Evolutionary conservation across 352 stramenopile genomes (phyloP), one percentile per base, ranked within the genome.

Genomic region (Lagenidium sp.): DNA sequence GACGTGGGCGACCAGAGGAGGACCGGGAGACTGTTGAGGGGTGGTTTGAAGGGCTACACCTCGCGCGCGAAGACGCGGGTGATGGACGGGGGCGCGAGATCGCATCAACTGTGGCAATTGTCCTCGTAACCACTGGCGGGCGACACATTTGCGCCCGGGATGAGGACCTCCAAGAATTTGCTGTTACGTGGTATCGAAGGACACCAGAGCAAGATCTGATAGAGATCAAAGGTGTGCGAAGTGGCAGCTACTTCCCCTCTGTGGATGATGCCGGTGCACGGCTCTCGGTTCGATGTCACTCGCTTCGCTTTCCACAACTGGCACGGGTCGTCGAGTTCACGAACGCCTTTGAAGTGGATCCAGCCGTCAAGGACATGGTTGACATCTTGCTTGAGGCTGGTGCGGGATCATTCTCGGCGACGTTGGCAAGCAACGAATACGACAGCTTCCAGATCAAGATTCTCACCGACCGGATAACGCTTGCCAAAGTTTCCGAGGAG

Each of bases 381-480:
- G 60, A 89, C 28, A 68, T 82, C 13, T 50, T 91, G 13, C 50
- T 89, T 3, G 79, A 88, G 44, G 75, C 79, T 13, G 71, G 72
- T 0, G 68, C 62, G 0, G 79, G 76, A 0, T 80, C 76, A 8
- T 91, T 91, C 42, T 91, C 79, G 1, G 79, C 79, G 15, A 91
- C 79, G 8, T 47, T 91, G 15, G 71, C 73, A 4, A 89, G 71
- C 49, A 85, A 85, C 28, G 79, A 91, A 35, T 47, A 67, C 36
- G 79, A 91, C 36, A 88, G 69, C 28, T 91, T 91, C 55, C 79
- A 91, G 47, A 55, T 91, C 41, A 87, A 85, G 44, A 91, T 91
- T 26, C 57, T 53, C 0, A 41, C 64, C 1, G 63, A 78, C 5
- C 43, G 47, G 0, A 69, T 91, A 13, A 58, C 47, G 25, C 47